phyloP scores from a whole-genome alignment of 306 rosid genomes.

The Cucumis cinereus region DNA sequence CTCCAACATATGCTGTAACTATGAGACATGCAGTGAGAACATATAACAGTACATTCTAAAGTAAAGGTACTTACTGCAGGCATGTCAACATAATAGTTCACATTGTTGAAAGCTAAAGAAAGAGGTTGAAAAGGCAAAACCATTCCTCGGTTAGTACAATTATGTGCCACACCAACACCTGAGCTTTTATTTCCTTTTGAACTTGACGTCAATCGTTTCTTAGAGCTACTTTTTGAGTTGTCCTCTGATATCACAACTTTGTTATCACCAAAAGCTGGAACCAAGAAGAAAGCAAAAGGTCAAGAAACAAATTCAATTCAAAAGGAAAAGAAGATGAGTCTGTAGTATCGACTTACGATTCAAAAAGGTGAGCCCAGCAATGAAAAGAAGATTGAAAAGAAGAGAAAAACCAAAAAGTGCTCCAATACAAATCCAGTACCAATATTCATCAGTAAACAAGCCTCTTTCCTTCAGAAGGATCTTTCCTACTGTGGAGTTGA shows the following conservation, averaged over 20 bases:
- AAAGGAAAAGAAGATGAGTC: background rate
- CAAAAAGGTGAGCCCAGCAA: slow-evolving; percentile 38
- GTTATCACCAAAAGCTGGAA: slow-evolving; percentile 47
- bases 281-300: background rate
- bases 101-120: slow-evolving; percentile 39
- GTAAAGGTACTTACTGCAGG: slow-evolving; percentile 27
- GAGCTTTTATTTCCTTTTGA: background rate
- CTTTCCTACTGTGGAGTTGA: slow-evolving; percentile 39
- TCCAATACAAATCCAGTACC: slow-evolving; percentile 73
- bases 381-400: slow-evolving; percentile 40
- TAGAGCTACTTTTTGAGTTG: background rate
- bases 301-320: background rate
- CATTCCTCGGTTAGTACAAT: slow-evolving; percentile 15
- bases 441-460: slow-evolving; percentile 42
- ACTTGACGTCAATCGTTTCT: background rate
- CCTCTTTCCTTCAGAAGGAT: slow-evolving; percentile 60
- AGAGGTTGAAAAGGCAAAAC: slow-evolving; percentile 38
- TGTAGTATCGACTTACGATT: slow-evolving; percentile 34
- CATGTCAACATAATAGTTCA: slow-evolving; percentile 41
- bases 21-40: background rate
- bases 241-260: slow-evolving; percentile 35
- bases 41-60: background rate
- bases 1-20: background rate
- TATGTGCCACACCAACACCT: background rate
- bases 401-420: slow-evolving; percentile 61